A percentile compares a stretch with the other conserved stretches of the same genome.
phyloP scores from a whole-genome alignment of 2,329 filamentous ascomycete genomes.

The Saccharata proteae region DNA sequence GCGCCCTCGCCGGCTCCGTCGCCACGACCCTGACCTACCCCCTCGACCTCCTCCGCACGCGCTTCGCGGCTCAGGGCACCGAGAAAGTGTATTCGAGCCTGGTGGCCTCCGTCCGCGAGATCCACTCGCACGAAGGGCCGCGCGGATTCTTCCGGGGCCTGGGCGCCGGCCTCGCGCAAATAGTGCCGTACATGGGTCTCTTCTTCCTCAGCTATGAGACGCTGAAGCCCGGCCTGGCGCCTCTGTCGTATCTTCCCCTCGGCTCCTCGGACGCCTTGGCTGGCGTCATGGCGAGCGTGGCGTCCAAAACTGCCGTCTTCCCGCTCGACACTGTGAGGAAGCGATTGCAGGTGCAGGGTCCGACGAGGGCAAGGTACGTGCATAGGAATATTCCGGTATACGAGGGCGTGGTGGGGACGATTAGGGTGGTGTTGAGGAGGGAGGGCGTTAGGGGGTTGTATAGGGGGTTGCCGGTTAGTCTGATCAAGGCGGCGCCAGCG shows the following conservation, averaged over 20 bases:
- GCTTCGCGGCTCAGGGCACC: constrained; percentile 88
- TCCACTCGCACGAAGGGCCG: constrained; percentile 60
- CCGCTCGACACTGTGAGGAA: constrained; percentile 89
- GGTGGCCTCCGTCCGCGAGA: constrained; percentile 55
- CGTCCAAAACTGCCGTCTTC: constrained; percentile 83
- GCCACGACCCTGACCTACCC: constrained; percentile 84
- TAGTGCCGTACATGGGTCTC: constrained; percentile 91
- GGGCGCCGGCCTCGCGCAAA: constrained; percentile 69
- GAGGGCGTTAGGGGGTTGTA: constrained; percentile 79
- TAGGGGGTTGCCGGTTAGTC: constrained; percentile 72
- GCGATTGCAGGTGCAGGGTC: constrained; percentile 88
- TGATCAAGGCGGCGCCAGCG: constrained; percentile 88
- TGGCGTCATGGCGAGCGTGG: constrained; percentile 64
- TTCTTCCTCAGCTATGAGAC: constrained; percentile 88
- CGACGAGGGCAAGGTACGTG: constrained; percentile 65
- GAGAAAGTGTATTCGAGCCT: constrained; percentile 69
- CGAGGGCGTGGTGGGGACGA: constrained; percentile 49
- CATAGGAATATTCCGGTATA: constrained; percentile 85
- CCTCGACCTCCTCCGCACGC: constrained; percentile 80
- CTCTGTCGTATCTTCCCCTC: constrained; percentile 47
- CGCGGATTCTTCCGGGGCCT: constrained; percentile 82
- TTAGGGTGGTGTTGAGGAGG: constrained; percentile 52
- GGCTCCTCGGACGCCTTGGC: constrained; percentile 75
- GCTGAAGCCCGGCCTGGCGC: constrained; percentile 39
- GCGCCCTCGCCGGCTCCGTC: constrained; percentile 68